These are phyloP conservation scores for Coniella vitis DNA, from an alignment of 2,329 filamentous ascomycete species.

Conservation along the genomic window DNA sequence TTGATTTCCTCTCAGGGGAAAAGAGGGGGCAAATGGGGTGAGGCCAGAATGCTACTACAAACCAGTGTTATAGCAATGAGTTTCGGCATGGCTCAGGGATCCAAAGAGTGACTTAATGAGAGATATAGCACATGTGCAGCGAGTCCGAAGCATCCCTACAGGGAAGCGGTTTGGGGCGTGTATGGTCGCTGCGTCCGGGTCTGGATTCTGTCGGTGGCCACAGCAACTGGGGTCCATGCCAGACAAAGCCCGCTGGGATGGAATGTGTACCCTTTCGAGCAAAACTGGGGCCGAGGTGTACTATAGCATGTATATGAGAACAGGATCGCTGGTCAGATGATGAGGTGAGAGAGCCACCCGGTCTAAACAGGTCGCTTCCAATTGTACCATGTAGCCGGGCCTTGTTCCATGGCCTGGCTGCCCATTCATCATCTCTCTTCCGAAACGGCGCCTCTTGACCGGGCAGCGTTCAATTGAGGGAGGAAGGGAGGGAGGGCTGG, in stretches of 20 bases:
- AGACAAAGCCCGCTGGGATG: slow-evolving; percentile 5
- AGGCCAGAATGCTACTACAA: no score
- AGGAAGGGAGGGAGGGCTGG: no score
- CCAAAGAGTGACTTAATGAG: slow-evolving; percentile 8
- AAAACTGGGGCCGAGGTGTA: slow-evolving; percentile 1
- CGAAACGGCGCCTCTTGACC: neutral
- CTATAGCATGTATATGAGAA: neutral
- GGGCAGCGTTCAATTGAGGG: neutral
- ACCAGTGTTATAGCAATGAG: slow-evolving; percentile 9
- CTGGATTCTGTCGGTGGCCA: slow-evolving; percentile 3
- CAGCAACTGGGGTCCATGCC: slow-evolving; percentile 7
- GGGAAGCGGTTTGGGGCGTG: slow-evolving; percentile 2
- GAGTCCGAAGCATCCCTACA: neutral
- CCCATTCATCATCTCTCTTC: slow-evolving; percentile 11
- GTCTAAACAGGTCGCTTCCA: slow-evolving; percentile 8
- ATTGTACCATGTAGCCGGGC: slow-evolving; percentile 12
- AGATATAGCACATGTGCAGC: neutral
- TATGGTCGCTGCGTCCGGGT: slow-evolving; percentile 1
- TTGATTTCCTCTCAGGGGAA: no score
- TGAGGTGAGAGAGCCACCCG: slow-evolving; percentile 12
- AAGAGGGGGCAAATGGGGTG: no score
- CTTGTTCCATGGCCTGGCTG: slow-evolving; percentile 14
- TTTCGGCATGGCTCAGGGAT: slow-evolving; percentile 18
- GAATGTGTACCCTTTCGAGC: slow-evolving; percentile 4
- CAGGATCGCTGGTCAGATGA: slow-evolving; percentile 15